Conservation (phyloP, 164 flowering plant genomes). For the Chimonanthus praecox region DNA sequence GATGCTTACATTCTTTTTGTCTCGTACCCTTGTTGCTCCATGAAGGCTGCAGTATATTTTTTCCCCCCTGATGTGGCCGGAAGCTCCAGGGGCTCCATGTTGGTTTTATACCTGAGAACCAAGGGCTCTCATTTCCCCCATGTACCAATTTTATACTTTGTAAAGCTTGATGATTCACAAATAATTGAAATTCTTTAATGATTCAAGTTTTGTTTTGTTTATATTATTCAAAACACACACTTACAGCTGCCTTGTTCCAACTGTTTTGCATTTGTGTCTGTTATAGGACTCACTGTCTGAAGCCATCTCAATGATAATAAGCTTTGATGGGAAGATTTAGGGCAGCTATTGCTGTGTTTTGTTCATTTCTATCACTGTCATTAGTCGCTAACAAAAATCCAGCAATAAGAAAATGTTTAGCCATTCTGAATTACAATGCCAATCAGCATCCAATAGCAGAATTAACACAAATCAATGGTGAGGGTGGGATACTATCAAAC, state of each 20-base stretch:
- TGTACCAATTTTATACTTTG: background rate
- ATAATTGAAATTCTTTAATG: background rate
- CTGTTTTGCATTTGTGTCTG: background rate
- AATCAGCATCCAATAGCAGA: too few relatives aligned
- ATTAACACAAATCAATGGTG: too few relatives aligned
- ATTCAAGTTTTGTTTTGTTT: background rate
- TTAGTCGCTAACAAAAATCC: too few relatives aligned
- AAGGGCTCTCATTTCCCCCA: background rate
- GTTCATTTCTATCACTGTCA: background rate
- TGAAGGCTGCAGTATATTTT: constrained; percentile 13
- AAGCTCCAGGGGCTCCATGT: background rate
- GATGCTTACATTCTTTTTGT: constrained; percentile 8
- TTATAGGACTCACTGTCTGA: background rate
- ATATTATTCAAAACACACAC: background rate
- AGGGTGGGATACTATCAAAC: too few relatives aligned
- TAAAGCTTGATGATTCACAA: background rate
- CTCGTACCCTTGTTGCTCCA: constrained; percentile 3
- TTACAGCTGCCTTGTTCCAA: background rate
- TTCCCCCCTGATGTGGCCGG: constrained; percentile 5
- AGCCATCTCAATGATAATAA: background rate
- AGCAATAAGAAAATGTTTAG: too few relatives aligned
- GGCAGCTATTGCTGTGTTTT: background rate
- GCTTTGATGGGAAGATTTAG: background rate
- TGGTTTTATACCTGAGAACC: background rate
- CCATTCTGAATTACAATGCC: too few relatives aligned